Percentiles rank a stretch among this genome's conserved stretches.
Evolutionary conservation across 768 basidiomycete species (phyloP).

Genomic region (Lepiota brunneoincarnata): DNA sequence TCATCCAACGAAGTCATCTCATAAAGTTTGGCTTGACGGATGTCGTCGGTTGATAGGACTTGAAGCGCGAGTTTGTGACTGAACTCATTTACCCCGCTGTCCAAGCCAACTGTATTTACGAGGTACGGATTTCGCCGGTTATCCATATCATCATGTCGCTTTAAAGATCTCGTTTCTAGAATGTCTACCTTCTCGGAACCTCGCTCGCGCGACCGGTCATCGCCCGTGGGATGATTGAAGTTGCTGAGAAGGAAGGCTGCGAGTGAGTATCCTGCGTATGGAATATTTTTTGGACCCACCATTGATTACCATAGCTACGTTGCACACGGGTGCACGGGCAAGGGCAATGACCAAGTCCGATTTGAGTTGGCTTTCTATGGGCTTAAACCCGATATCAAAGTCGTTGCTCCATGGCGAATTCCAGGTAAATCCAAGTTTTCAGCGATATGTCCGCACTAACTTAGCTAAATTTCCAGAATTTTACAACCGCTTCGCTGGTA

Average conservation of each 20-base stretch:
- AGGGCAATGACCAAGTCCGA: conserved; percentile 99
- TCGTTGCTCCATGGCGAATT: conserved; percentile 97
- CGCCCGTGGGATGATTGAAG: conserved; percentile 96
- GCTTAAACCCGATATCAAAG: conserved; percentile 97
- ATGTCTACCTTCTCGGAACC: conserved; percentile 96
- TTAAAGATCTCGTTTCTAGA: conserved; percentile 37
- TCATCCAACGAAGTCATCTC: neutral
- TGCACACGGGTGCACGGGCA: conserved; percentile 98
- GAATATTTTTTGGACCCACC: neutral
- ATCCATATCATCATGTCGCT: neutral
- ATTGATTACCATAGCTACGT: conserved; percentile 62
- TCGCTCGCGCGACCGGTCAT: conserved; percentile 98
- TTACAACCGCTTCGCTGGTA: conserved; percentile 96
- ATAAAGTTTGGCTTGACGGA: neutral
- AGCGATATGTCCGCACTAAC: neutral
- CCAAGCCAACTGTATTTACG: conserved; percentile 98
- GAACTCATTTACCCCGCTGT: conserved; percentile 98
- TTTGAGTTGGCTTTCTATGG: conserved; percentile 99
- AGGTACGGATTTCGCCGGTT: conserved; percentile 47
- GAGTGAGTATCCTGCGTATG: conserved; percentile 58
- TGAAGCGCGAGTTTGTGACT: conserved; percentile 92
- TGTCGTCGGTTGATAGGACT: conserved; percentile 52
- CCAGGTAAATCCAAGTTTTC: conserved; percentile 54
- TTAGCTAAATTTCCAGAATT: conserved; percentile 54
- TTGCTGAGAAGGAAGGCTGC: conserved; percentile 90